phyloP scores from a whole-genome alignment of 257 asterid genomes.

The Gentiana dahurica region DNA sequence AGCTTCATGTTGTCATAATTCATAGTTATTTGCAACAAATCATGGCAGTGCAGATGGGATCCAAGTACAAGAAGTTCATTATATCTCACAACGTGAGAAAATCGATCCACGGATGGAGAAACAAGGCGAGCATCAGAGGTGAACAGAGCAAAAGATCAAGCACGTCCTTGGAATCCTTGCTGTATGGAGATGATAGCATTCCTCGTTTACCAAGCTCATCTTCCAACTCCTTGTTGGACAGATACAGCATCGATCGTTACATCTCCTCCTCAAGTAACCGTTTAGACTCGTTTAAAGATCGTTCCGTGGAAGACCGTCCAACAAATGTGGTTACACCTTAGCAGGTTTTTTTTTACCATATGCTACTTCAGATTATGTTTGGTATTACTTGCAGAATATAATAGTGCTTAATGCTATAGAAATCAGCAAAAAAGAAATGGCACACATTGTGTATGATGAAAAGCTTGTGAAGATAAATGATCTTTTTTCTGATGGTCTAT shows the following conservation, averaged over 20 bases:
- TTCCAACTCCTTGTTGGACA: no score
- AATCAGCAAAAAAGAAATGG: no score
- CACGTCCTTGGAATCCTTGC: conserved; percentile 29
- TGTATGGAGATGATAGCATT: conserved; percentile 4
- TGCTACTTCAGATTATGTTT: no score
- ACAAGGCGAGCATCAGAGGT: conserved; percentile 45
- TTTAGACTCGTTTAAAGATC: not conserved
- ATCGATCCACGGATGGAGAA: conserved; percentile 77
- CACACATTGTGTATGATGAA: no score
- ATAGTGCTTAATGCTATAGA: no score
- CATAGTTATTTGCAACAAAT: not conserved
- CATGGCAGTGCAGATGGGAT: conserved; percentile 71
- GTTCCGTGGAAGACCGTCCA: conserved; percentile 1
- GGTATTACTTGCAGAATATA: no score
- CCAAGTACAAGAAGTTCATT: conserved; percentile 73
- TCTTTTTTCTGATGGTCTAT: no score
- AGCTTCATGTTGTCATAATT: no score
- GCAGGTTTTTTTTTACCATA: no score
- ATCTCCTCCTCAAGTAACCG: conserved; percentile 9
- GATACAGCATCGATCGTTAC: no score
- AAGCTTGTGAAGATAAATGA: no score
- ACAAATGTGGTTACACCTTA: conserved; percentile 5
- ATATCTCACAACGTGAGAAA: conserved; percentile 64
- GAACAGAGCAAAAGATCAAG: conserved; percentile 18
- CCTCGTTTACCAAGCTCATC: no score